phyloP scores from a whole-genome alignment of 305 asterid genomes.

The Withania somnifera region DNA sequence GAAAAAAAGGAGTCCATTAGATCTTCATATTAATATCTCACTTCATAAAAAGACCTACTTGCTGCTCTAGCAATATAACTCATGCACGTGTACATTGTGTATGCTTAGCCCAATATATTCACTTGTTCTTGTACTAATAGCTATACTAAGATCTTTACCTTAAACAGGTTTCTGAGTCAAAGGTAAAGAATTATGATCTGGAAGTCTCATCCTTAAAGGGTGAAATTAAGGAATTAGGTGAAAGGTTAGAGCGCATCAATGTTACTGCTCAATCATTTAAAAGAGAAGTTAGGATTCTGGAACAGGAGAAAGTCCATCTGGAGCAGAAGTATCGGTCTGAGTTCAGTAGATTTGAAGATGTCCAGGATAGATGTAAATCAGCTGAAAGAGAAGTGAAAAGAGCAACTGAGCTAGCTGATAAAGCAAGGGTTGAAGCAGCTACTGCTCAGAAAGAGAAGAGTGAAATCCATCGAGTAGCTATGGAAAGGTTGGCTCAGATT shows the following conservation, averaged over 20 bases:
- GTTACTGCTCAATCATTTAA: conserved; percentile 59
- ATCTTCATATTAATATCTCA: neutral
- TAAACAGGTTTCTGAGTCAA: conserved; percentile 84
- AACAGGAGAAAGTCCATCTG: conserved; percentile 67
- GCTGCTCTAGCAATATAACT: neutral
- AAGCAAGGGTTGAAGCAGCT: conserved; percentile 84
- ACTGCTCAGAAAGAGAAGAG: conserved; percentile 67
- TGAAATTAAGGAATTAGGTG: conserved; percentile 52
- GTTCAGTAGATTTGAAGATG: conserved; percentile 60
- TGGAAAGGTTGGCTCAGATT: conserved; percentile 72
- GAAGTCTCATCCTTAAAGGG: conserved; percentile 52
- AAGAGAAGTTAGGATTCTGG: conserved; percentile 67
- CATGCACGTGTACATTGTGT: neutral
- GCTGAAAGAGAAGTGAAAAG: conserved; percentile 84
- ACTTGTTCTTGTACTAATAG: neutral
- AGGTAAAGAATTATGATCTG: conserved; percentile 51
- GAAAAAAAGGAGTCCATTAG: neutral
- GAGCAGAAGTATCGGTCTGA: conserved; percentile 75
- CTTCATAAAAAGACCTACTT: neutral
- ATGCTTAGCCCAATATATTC: neutral
- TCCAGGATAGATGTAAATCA: conserved; percentile 65
- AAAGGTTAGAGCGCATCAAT: conserved; percentile 50
- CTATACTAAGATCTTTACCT: neutral
- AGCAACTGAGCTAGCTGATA: conserved; percentile 77
- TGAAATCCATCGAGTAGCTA: conserved; percentile 55